A percentile compares a stretch with the other conserved stretches of the same genome.
phyloP scores from a whole-genome alignment of 129 eudicot genomes.

The Cynara cardunculus region DNA sequence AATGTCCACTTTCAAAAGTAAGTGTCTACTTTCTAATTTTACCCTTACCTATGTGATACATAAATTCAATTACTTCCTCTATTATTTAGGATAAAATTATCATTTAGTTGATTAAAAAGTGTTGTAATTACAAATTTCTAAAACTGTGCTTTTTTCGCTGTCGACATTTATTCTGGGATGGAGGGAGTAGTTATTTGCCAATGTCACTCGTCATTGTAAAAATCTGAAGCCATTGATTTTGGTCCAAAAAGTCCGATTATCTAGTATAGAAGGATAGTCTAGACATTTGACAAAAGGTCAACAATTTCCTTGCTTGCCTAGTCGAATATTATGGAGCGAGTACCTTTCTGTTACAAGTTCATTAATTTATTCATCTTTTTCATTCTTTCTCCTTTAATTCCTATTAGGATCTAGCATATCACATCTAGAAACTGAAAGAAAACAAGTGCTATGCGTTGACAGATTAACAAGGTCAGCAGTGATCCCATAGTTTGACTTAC shows the following conservation, averaged over 20 bases:
- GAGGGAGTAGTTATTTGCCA: not conserved
- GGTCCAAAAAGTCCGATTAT: too few species aligned
- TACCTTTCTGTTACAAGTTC: not conserved
- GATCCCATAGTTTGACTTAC: conserved; percentile 36
- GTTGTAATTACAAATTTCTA: too few species aligned
- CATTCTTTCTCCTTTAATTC: not conserved
- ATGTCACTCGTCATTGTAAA: not conserved
- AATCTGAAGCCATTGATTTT: not conserved
- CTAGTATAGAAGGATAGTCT: not conserved
- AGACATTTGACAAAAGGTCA: not conserved
- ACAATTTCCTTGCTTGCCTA: not conserved
- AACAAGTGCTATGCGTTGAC: not conserved
- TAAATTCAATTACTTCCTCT: too few species aligned
- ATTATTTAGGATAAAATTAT: too few species aligned
- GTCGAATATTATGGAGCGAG: not conserved
- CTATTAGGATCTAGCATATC: not conserved
- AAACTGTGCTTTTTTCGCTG: too few species aligned
- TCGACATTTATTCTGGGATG: not conserved
- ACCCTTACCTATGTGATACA: not conserved
- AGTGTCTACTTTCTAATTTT: not conserved
- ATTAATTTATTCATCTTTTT: not conserved
- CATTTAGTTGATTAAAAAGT: not conserved
- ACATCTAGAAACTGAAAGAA: not conserved
- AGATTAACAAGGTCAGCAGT: not conserved
- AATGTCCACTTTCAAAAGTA: not conserved